These are phyloP conservation scores for Fermentozyma sake DNA, from an alignment of 1,139 yeast species.

Conservation along the genomic window DNA sequence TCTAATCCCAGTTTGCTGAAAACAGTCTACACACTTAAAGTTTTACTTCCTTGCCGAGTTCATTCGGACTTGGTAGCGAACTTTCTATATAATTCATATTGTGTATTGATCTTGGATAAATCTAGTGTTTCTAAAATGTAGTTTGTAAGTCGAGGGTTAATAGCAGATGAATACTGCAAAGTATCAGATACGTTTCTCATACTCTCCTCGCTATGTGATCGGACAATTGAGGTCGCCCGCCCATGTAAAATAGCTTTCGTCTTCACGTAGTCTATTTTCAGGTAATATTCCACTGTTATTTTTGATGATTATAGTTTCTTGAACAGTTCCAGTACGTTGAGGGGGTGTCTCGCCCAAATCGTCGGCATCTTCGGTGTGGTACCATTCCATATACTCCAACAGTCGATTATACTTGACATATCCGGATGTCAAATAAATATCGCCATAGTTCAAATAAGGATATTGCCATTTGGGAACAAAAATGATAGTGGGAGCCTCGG, in stretches of 20 bases:
- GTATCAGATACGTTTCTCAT: no score
- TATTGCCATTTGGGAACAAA: conserved; percentile 73
- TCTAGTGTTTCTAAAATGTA: no score
- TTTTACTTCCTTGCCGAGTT: no score
- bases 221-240: conserved; percentile 2
- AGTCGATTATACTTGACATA: conserved; percentile 44
- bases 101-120: no score
- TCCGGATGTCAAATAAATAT: conserved; percentile 52
- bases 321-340: conserved; percentile 4
- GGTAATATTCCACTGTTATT: conserved; percentile 35
- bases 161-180: no score
- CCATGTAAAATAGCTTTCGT: no score
- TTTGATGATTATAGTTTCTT: conserved; percentile 35
- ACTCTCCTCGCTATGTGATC: neutral
- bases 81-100: no score
- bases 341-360: conserved; percentile 1
- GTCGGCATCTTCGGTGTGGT: conserved; percentile 36
- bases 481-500: conserved; percentile 47
- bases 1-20: no score
- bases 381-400: conserved; percentile 65
- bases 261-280: no score
- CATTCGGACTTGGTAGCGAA: no score
- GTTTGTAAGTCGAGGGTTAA: no score
- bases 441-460: conserved; percentile 40
- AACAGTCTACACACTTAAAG: no score